phyloP scores from a whole-genome alignment of 768 basidiomycete genomes.

The Cystofilobasidium ferigula region DNA sequence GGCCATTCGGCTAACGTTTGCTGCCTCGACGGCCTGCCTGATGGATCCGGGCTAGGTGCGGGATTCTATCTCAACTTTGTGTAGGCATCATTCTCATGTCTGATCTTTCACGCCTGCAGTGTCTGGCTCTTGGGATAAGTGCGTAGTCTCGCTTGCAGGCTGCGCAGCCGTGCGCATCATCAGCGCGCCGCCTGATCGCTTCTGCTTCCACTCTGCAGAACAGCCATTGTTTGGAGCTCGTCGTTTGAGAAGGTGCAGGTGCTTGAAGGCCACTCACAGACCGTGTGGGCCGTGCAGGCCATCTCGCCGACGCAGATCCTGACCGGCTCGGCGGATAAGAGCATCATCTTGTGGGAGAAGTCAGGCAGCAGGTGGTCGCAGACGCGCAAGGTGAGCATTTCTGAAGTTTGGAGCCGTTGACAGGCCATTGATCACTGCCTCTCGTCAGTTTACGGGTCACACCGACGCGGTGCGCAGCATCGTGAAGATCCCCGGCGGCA shows the following conservation, averaged over 20 bases:
- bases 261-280: constrained; percentile 73
- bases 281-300: constrained; percentile 85
- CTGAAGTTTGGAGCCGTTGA: not conserved
- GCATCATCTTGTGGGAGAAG: constrained; percentile 76
- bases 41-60: constrained; percentile 51
- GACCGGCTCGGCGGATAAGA: constrained; percentile 84
- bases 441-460: constrained; percentile 57
- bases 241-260: constrained; percentile 55
- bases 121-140: constrained; percentile 97
- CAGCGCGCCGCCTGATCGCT: not conserved
- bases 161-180: not conserved
- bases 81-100: not conserved
- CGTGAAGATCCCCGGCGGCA: constrained; percentile 57
- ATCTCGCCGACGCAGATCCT: constrained; percentile 37
- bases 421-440: not conserved
- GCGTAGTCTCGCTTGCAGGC: constrained; percentile 24
- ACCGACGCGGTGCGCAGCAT: constrained; percentile 82
- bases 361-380: constrained; percentile 52
- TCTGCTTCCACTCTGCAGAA: constrained; percentile 44
- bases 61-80: not conserved
- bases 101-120: constrained; percentile 34
- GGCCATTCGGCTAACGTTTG: constrained; percentile 90
- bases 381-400: constrained; percentile 38
- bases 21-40: constrained; percentile 57
- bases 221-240: constrained; percentile 59